Base-by-base conservation (phyloP, 108 stramenopile species). In the Cyclotella cryptica region DNA sequence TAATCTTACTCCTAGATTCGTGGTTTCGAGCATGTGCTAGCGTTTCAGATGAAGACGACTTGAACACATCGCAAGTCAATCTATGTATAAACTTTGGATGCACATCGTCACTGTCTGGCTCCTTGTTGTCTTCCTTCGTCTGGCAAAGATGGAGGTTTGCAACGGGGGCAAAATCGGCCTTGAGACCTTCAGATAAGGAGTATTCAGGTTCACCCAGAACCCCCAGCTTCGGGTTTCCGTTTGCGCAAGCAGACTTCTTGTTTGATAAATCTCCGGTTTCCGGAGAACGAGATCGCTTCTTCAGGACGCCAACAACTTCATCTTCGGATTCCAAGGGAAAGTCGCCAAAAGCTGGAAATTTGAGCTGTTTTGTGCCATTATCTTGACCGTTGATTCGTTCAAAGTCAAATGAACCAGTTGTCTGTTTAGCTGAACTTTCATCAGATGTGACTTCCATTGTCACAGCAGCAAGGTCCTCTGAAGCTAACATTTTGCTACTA, bases 1-100 rank as follows among this genome's bases (percentile, higher is more conserved):
- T 13, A 42, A 66, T 21, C 64, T 74, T 74, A 52, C 81, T 75
- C 8, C 46, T 43, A 15, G 43, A 42, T 54, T 82, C 81, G 63
- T 82, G 81, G 18, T 9, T 13, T 21, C 69, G 60, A 27, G 74
- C 81, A 43, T 75, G 69, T n/a, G 75, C 64, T 27, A 74, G 69
- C 9, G 80, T 81, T 40, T 54, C 73, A 51, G 74, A 81, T 63
- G 81, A 66, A 19, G 35, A 68, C 21, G 66, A 43, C 61, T 75
- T 71, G 55, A 69, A 82, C 18, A 70, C 45, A 58, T 75, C 74
- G 68, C 69, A 75, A 3, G 74, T 82, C 70, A 63, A 71, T 51
- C 57, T 41, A n/a, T 82, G 59, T 27, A 72, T 39, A 28, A 41
- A 63, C 9, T 63, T 2, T 58, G 57, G 14, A 27, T 51, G 3